Evolutionary conservation across 345 rosid species (phyloP).

Genomic region (Citrus hindsii): DNA sequence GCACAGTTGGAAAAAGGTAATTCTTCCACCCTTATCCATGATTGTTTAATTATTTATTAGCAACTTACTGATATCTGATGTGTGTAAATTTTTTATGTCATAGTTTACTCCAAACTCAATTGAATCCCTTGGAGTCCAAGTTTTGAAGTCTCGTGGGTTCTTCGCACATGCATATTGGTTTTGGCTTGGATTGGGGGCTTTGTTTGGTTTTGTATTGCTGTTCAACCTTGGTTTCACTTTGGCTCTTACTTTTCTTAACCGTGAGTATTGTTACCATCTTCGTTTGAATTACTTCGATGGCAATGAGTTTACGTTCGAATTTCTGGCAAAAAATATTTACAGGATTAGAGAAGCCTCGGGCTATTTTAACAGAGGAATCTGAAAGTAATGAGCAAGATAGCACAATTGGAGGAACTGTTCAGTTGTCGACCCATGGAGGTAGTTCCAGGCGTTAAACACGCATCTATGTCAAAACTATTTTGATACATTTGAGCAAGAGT

Average conservation of each 20-base stretch:
- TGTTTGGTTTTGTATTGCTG: conserved; percentile 46
- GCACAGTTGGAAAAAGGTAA: conserved; percentile 58
- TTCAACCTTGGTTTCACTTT: conserved; percentile 62
- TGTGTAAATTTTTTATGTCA: not conserved
- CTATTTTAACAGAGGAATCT: conserved; percentile 36
- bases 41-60: not conserved
- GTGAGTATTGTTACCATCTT: conserved; percentile 42
- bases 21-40: not conserved
- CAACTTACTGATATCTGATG: not conserved
- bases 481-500: too few relatives aligned
- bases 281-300: conserved; percentile 1
- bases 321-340: conserved; percentile 3
- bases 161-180: conserved; percentile 72
- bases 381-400: conserved; percentile 14
- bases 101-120: conserved; percentile 33
- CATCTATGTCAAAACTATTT: too few relatives aligned
- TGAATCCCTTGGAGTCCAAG: conserved; percentile 59
- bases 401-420: conserved; percentile 26
- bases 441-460: too few relatives aligned
- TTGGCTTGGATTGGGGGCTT: conserved; percentile 72
- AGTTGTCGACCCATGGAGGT: not conserved
- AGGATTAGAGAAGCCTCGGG: conserved; percentile 55
- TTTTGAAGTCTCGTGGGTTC: conserved; percentile 63
- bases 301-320: not conserved
- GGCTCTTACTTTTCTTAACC: conserved; percentile 60